Evolutionary conservation across 2,329 filamentous ascomycete genomes (phyloP).

Genomic region (Diaporthe eres): DNA sequence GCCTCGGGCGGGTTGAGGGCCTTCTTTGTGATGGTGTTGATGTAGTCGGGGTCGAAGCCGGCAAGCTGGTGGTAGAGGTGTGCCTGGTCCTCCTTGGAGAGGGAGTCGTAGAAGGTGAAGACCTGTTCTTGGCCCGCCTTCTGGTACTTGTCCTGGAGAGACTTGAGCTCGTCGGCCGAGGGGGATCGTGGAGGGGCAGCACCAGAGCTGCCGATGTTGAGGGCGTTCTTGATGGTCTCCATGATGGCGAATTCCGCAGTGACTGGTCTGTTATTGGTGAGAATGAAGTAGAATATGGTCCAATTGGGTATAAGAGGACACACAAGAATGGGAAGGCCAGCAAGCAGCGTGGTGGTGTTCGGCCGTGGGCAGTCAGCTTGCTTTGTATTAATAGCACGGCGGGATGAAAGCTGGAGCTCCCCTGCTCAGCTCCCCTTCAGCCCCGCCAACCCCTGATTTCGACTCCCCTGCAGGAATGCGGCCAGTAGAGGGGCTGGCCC

Average conservation of each 20-base stretch:
- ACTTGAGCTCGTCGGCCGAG: constrained; percentile 74
- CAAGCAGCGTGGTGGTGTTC: constrained; percentile 16
- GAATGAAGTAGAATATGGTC: neutral
- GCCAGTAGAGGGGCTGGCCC: constrained; percentile 26
- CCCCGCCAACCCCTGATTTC: constrained; percentile 36
- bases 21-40: constrained; percentile 88
- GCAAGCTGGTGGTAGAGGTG: constrained; percentile 85
- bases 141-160: constrained; percentile 80
- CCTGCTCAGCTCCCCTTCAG: constrained; percentile 16
- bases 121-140: constrained; percentile 85
- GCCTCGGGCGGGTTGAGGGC: constrained; percentile 83
- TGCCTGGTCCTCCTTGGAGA: constrained; percentile 80
- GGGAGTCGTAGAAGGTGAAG: constrained; percentile 88
- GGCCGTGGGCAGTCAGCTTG: constrained; percentile 37
- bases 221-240: constrained; percentile 60
- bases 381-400: constrained; percentile 37
- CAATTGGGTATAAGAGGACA: constrained; percentile 15
- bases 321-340: constrained; percentile 9
- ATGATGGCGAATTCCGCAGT: constrained; percentile 49
- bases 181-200: constrained; percentile 63
- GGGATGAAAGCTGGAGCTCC: constrained; percentile 38
- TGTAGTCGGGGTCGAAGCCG: constrained; percentile 84
- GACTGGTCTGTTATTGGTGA: neutral
- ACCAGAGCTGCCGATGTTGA: constrained; percentile 54
- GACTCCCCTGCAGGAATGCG: constrained; percentile 15